Evolutionary conservation across 148 eudicot species (phyloP).

Genomic region (Persicaria tinctoria): DNA sequence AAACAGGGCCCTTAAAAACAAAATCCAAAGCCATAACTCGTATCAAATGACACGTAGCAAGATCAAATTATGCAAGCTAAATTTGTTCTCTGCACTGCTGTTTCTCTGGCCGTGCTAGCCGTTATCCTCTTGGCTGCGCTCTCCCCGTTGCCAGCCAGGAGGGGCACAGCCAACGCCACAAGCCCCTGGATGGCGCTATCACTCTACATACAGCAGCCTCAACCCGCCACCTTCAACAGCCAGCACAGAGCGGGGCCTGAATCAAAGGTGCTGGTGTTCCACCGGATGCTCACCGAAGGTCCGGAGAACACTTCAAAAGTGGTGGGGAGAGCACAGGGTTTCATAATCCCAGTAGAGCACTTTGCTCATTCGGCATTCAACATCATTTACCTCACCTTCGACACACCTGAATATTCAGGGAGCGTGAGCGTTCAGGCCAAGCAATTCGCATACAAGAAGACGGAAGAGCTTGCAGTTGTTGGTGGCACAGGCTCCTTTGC

Average conservation of each 20-base stretch:
- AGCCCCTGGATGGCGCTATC: constrained; percentile 42
- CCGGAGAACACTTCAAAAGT: constrained; percentile 51
- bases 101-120: constrained; percentile 39
- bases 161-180: constrained; percentile 8
- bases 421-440: constrained; percentile 60
- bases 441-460: constrained; percentile 23
- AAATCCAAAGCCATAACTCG: background rate
- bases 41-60: background rate
- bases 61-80: constrained; percentile 39
- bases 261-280: constrained; percentile 44
- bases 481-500: constrained; percentile 95
- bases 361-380: constrained; percentile 65
- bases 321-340: constrained; percentile 73
- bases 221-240: constrained; percentile 4
- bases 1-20: constrained; percentile 11
- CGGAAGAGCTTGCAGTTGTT: constrained; percentile 46
- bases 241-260: constrained; percentile 9
- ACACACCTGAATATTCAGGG: constrained; percentile 44
- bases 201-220: constrained; percentile 58
- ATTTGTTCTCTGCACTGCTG: constrained; percentile 49
- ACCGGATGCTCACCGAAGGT: constrained; percentile 50
- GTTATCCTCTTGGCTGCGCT: constrained; percentile 54
- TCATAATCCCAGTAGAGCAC: constrained; percentile 54
- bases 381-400: constrained; percentile 55
- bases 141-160: constrained; percentile 45